Evolutionary conservation across 352 stramenopile species (phyloP).

Genomic region (Elongisporangium undulatum): DNA sequence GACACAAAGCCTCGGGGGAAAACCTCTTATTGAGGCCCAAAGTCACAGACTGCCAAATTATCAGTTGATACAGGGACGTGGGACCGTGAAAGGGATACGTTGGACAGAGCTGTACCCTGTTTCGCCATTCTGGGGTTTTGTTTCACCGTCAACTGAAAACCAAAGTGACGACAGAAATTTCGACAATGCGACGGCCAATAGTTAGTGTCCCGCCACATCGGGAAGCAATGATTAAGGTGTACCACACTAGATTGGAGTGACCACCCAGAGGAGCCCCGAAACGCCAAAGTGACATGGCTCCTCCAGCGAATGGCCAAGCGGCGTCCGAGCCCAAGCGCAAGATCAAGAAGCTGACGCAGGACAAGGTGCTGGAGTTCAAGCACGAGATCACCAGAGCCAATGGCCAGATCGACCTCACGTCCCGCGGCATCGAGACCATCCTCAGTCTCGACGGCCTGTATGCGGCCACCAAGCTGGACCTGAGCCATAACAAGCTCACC

Average conservation of each 20-base stretch:
- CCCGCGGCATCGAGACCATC: conserved; percentile 76
- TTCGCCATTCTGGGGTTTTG: neutral
- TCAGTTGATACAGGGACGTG: neutral
- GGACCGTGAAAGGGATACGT: neutral
- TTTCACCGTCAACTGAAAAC: neutral
- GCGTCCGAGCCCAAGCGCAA: conserved; percentile 36
- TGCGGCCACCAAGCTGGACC: conserved; percentile 61
- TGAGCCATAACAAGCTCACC: conserved; percentile 85
- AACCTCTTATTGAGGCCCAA: neutral
- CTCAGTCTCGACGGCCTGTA: conserved; percentile 65
- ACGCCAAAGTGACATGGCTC: neutral
- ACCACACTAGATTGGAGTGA: neutral
- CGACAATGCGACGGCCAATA: neutral
- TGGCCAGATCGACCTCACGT: conserved; percentile 57
- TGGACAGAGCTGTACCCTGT: neutral
- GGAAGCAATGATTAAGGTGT: neutral
- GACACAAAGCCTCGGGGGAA: neutral
- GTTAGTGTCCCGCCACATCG: no score
- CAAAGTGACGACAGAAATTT: neutral
- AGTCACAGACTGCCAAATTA: neutral
- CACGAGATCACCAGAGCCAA: conserved; percentile 40
- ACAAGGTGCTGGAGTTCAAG: conserved; percentile 61
- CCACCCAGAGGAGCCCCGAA: neutral
- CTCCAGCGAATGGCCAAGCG: neutral
- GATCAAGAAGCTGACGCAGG: conserved; percentile 87